Percentiles rank a stretch among this genome's conserved stretches.
phyloP scores from a whole-genome alignment of 306 rosid genomes.

The Vigna radiata region DNA sequence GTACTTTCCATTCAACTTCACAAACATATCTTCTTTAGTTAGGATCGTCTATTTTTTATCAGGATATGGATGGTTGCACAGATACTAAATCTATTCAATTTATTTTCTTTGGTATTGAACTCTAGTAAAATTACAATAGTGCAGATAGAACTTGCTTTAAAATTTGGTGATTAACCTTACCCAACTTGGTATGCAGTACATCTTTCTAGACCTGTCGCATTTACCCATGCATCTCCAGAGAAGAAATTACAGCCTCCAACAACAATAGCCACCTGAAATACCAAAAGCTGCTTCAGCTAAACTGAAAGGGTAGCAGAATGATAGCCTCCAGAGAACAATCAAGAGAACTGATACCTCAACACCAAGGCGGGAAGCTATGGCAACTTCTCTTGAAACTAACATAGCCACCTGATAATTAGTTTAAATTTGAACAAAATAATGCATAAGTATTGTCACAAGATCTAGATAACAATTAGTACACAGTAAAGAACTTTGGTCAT shows the following conservation, averaged over 20 bases:
- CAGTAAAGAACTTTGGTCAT: conserved; percentile 29
- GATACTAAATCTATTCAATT: conserved; percentile 12
- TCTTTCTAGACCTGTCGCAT: conserved; percentile 86
- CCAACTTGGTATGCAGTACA: conserved; percentile 94
- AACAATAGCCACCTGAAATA: conserved; percentile 81
- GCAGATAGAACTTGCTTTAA: conserved; percentile 8
- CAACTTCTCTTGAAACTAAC: conserved; percentile 87
- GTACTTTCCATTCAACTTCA: conserved; percentile 17
- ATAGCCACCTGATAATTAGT: conserved; percentile 67
- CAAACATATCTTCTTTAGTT: conserved; percentile 11
- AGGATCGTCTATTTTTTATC: conserved; percentile 29
- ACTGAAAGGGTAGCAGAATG: conserved; percentile 27
- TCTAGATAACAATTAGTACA: conserved; percentile 31
- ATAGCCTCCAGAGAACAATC: conserved; percentile 25
- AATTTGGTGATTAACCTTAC: conserved; percentile 58
- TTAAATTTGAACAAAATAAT: conserved; percentile 38
- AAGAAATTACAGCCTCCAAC: conserved; percentile 97
- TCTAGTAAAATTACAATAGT: conserved; percentile 26
- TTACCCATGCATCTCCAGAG: conserved; percentile 95
- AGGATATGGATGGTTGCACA: conserved; percentile 11
- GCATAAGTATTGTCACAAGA: conserved; percentile 17
- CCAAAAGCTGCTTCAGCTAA: conserved; percentile 42
- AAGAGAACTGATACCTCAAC: conserved; percentile 75
- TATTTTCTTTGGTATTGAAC: conserved; percentile 26
- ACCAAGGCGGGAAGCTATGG: conserved; percentile 80